Evolutionary conservation across 2,329 filamentous ascomycete genomes (phyloP).

Genomic region (Fusarium pseudocircinatum): DNA sequence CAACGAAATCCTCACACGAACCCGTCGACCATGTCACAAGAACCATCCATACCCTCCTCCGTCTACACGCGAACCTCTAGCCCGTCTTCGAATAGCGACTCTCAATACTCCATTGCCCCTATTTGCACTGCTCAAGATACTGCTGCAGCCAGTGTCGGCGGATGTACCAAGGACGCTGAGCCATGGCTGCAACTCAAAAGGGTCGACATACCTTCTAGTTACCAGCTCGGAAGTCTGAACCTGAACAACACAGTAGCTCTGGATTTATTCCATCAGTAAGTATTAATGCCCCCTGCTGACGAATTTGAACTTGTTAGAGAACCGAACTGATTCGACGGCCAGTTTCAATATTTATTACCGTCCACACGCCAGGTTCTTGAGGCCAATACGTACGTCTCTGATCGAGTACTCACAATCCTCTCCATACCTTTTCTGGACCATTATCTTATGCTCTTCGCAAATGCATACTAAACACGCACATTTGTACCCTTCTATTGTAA

Average conservation of each 20-base stretch:
- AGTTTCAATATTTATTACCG: background rate
- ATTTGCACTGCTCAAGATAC: rapidly evolving
- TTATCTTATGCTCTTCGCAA: background rate
- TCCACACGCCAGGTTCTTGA: background rate
- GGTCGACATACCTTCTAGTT: background rate
- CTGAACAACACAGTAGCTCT: background rate
- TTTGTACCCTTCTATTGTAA: background rate
- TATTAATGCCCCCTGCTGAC: no score
- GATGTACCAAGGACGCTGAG: rapidly evolving
- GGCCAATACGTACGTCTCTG: background rate
- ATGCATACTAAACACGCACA: background rate
- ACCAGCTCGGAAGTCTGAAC: background rate
- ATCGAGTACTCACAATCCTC: background rate
- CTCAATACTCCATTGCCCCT: background rate
- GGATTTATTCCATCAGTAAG: background rate
- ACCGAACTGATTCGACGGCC: background rate
- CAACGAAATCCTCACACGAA: background rate
- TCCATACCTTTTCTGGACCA: background rate
- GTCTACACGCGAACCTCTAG: background rate
- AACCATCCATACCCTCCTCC: background rate
- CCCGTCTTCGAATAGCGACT: background rate
- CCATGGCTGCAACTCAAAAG: background rate
- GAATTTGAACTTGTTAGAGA: background rate
- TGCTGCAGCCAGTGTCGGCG: background rate
- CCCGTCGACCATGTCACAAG: background rate